Evolutionary conservation across 75 land plant genomes (phyloP).

Genomic region (Cupressus sempervirens): DNA sequence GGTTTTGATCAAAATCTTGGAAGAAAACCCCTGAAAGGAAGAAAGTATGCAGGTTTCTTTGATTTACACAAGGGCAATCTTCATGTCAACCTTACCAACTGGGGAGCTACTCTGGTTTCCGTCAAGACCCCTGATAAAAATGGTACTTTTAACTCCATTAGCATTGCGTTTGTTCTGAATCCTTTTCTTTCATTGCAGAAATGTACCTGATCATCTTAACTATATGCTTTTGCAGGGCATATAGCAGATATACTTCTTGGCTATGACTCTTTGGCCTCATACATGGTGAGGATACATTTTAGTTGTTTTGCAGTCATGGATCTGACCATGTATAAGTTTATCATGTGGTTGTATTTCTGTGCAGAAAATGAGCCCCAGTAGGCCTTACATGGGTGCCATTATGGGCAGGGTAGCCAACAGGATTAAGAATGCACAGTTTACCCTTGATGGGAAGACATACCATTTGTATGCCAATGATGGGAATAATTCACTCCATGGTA

Average conservation of each 20-base stretch:
- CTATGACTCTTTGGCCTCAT: constrained; percentile 14
- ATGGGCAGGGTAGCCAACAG: constrained; percentile 83
- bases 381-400: constrained; percentile 55
- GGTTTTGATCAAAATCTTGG: background rate
- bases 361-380: constrained; percentile 2
- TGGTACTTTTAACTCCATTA: background rate
- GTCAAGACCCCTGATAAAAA: constrained; percentile 20
- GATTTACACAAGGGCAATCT: constrained; percentile 12
- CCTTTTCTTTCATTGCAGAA: background rate
- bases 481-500: constrained; percentile 71
- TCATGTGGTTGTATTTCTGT: background rate
- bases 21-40: background rate
- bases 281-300: constrained; percentile 19
- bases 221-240: constrained; percentile 6
- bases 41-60: background rate
- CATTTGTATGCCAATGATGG: constrained; percentile 50
- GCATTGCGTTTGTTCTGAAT: background rate
- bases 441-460: constrained; percentile 43
- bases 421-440: constrained; percentile 49
- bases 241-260: constrained; percentile 24
- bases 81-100: constrained; percentile 19
- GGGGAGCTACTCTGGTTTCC: constrained; percentile 33
- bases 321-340: background rate
- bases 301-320: background rate
- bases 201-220: background rate